Evolutionary conservation across 306 rosid genomes (phyloP).

Genomic region (peach (Prunus persica)): Prunus_persica_NCBIv2 NC_034015.1:439001-439500

Average conservation of each 20-base stretch:
- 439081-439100: conserved; percentile 77
- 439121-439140: conserved; percentile 68
- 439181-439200: conserved; percentile 48
- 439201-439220: neutral
- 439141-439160: conserved; percentile 79
- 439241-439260: neutral
- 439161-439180: conserved; percentile 98
- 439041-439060: conserved; percentile 84
- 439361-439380: conserved; percentile 63
- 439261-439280: neutral
- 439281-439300: conserved; percentile 99
- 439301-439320: conserved; percentile 96
- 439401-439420: neutral
- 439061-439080: conserved; percentile 90
- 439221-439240: neutral
- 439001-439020: conserved; percentile 96
- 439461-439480: conserved; percentile 72
- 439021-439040: conserved; percentile 86
- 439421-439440: neutral
- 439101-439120: conserved; percentile 81
- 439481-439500: conserved; percentile 96
- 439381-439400: neutral
- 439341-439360: conserved; percentile 78
- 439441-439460: neutral
- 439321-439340: conserved; percentile 98